Conservation (phyloP, 192 early-diverging fungal species). For the Coemansia sp. region DNA sequence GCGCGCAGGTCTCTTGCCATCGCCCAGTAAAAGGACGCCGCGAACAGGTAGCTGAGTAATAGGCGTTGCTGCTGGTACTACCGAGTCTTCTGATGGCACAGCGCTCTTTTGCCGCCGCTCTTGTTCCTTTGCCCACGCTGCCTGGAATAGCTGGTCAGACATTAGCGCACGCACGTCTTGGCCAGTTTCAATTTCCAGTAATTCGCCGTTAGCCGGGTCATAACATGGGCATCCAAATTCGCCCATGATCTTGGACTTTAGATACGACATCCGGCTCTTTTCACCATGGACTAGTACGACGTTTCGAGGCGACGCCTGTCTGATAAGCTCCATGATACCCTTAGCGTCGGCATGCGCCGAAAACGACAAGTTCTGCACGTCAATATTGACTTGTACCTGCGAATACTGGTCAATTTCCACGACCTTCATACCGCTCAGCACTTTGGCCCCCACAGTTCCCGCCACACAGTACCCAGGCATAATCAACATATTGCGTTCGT, state of each 20-base stretch:
- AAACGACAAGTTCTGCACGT: slow-evolving; percentile 94
- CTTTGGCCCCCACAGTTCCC: slow-evolving; percentile 94
- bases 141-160: slow-evolving; percentile 44
- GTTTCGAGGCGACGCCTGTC: slow-evolving; percentile 85
- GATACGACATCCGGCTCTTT: slow-evolving; percentile 81
- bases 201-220: slow-evolving; percentile 87
- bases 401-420: slow-evolving; percentile 84
- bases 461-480: slow-evolving; percentile 98
- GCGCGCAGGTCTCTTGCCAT: slow-evolving; percentile 33
- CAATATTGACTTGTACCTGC: slow-evolving; percentile 80
- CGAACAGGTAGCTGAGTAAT: slow-evolving; percentile 48
- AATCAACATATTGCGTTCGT: slow-evolving; percentile 95
- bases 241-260: slow-evolving; percentile 79
- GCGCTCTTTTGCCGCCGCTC: slow-evolving; percentile 17
- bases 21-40: slow-evolving; percentile 44
- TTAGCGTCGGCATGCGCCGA: slow-evolving; percentile 98
- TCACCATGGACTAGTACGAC: slow-evolving; percentile 97
- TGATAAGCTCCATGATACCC: slow-evolving; percentile 95
- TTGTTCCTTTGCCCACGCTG: slow-evolving; percentile 48
- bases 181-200: slow-evolving; percentile 69
- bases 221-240: slow-evolving; percentile 85
- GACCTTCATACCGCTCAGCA: slow-evolving; percentile 84
- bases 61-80: slow-evolving; percentile 9
- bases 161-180: slow-evolving; percentile 65
- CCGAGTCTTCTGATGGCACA: background rate